These are phyloP conservation scores for Sonneratia alba DNA, from an alignment of 345 rosid genomes.

Conservation along the genomic window DNA sequence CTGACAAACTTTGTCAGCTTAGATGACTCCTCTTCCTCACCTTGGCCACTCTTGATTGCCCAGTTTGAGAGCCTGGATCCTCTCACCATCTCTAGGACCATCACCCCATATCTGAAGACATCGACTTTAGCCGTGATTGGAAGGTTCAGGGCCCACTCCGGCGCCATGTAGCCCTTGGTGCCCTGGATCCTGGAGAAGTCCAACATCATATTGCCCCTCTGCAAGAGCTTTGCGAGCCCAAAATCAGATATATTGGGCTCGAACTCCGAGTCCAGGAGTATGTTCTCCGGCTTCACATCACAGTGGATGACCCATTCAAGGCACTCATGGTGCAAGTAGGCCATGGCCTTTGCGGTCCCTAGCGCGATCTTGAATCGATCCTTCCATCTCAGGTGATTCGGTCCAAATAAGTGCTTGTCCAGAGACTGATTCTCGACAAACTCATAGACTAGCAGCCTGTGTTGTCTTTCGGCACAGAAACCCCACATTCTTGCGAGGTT, in stretches of 20 bases:
- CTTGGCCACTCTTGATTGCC: conserved; percentile 11
- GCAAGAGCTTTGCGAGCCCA: conserved; percentile 39
- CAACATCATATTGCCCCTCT: conserved; percentile 10
- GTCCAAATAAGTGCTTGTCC: conserved; percentile 21
- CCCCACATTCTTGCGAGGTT: conserved; percentile 26
- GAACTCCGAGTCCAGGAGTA: conserved; percentile 35
- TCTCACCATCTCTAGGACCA: conserved; percentile 33
- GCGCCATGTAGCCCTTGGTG: conserved; percentile 35
- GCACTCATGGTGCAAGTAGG: conserved; percentile 56
- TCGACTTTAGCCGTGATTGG: conserved; percentile 35
- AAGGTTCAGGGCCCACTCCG: conserved; percentile 29
- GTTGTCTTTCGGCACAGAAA: conserved; percentile 33
- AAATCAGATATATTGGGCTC: conserved; percentile 48
- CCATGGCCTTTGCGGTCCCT: conserved; percentile 49
- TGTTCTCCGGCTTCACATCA: conserved; percentile 55
- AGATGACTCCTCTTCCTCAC: conserved; percentile 14
- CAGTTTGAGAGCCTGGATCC: conserved; percentile 23
- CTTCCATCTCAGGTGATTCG: conserved; percentile 28
- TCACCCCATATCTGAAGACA: conserved; percentile 33
- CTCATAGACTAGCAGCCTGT: conserved; percentile 43
- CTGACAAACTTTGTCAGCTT: conserved; percentile 23
- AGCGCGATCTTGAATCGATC: conserved; percentile 42
- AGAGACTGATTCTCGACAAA: conserved; percentile 34
- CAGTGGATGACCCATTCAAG: conserved; percentile 52
- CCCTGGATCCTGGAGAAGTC: conserved; percentile 25